Conservation (phyloP, 1,284 basidiomycete genomes). For the Earliella scabrosa region DNA sequence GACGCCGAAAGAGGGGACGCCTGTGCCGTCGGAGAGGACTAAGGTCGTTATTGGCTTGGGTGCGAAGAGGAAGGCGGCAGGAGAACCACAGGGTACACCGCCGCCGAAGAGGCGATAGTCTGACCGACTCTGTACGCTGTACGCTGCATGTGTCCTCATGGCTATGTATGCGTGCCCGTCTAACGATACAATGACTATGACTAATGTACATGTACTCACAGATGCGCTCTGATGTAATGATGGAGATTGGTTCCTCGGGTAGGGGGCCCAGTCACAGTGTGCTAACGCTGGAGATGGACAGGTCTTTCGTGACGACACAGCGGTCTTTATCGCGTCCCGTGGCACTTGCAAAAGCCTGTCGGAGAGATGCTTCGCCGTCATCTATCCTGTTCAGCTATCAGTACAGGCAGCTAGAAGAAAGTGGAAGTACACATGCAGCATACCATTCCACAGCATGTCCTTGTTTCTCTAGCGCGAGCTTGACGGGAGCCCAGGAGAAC, state of each 20-base stretch:
- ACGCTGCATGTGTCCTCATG: neutral
- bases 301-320: slow-evolving; percentile 69
- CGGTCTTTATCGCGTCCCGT: slow-evolving; percentile 74
- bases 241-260: slow-evolving; percentile 6
- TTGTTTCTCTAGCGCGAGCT: slow-evolving; percentile 83
- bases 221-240: slow-evolving; percentile 5
- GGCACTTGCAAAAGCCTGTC: slow-evolving; percentile 69
- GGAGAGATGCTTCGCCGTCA: slow-evolving; percentile 75
- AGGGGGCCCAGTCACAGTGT: slow-evolving; percentile 39
- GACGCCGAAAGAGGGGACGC: slow-evolving; percentile 48
- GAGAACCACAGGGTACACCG: slow-evolving; percentile 55
- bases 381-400: slow-evolving; percentile 60
- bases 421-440: slow-evolving; percentile 25
- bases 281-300: slow-evolving; percentile 71
- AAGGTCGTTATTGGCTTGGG: slow-evolving; percentile 80
- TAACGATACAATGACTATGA: slow-evolving; percentile 18
- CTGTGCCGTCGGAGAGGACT: slow-evolving; percentile 62
- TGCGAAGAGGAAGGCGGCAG: slow-evolving; percentile 74
- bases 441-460: slow-evolving; percentile 84
- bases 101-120: slow-evolving; percentile 45
- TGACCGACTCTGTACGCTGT: neutral
- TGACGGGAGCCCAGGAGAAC: slow-evolving; percentile 96
- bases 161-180: neutral
- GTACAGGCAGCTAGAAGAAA: neutral
- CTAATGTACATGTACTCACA: slow-evolving; percentile 16